Percentiles rank a stretch among this genome's conserved stretches.
Evolutionary conservation across 768 basidiomycete species (phyloP).

Genomic region (Ramaria rubella): DNA sequence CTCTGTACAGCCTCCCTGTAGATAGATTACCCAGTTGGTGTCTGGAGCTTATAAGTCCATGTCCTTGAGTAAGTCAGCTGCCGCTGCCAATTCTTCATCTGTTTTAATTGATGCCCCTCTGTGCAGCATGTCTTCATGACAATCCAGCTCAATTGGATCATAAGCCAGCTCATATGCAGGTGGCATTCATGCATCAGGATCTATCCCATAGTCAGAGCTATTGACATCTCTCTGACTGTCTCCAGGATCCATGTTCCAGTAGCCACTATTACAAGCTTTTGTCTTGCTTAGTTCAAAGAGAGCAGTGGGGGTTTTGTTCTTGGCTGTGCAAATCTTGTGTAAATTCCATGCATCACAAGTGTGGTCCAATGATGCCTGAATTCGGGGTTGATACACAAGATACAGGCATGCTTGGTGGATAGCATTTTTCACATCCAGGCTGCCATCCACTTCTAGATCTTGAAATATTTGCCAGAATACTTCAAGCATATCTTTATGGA

Average conservation of each 20-base stretch:
- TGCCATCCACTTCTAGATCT: constrained; percentile 20
- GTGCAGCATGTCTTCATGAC: neutral
- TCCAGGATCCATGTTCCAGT: constrained; percentile 21
- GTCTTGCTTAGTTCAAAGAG: too few species aligned
- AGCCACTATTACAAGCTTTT: constrained; percentile 15
- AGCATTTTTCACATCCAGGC: too few species aligned
- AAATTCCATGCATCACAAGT: too few species aligned
- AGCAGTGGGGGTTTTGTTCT: too few species aligned
- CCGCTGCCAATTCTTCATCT: too few species aligned
- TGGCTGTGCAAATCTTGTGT: too few species aligned
- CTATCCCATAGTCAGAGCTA: constrained; percentile 12
- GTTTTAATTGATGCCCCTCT: too few species aligned
- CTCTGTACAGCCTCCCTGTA: too few species aligned
- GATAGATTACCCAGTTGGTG: too few species aligned
- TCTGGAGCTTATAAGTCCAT: too few species aligned
- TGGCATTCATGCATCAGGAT: constrained; percentile 5
- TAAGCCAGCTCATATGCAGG: constrained; percentile 7
- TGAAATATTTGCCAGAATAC: constrained; percentile 24
- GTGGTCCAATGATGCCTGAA: constrained; percentile 23
- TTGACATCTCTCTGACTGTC: constrained; percentile 11
- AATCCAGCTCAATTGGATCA: neutral
- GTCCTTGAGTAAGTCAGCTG: too few species aligned
- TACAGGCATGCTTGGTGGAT: too few species aligned
- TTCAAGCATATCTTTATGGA: constrained; percentile 25
- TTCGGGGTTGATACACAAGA: constrained; percentile 25